phyloP scores from a whole-genome alignment of 2,329 filamentous ascomycete species.

The Monilinia polystroma region DNA sequence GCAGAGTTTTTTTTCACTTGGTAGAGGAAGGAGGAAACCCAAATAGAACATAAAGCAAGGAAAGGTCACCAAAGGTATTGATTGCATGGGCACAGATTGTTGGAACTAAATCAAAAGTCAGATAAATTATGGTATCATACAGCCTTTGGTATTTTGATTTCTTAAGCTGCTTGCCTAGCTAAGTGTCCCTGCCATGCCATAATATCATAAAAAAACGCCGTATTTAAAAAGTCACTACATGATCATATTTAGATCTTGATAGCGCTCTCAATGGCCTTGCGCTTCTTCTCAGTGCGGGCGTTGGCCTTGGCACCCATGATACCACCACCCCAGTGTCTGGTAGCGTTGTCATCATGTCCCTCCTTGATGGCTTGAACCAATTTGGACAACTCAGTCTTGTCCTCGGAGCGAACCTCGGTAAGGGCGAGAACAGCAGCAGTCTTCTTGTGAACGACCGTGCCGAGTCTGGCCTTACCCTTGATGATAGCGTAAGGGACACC shows the following conservation, averaged over 20 bases:
- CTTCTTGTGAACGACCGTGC: slow-evolving; percentile 99
- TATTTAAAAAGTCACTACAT: slow-evolving; percentile 30
- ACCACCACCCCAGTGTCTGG: slow-evolving; percentile 97
- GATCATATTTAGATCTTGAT: slow-evolving; percentile 84
- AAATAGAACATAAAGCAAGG: not conserved
- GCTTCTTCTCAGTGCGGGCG: slow-evolving; percentile 63
- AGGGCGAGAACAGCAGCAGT: slow-evolving; percentile 94
- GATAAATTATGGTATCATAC: slow-evolving; percentile 39
- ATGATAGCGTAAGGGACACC: slow-evolving; percentile 98
- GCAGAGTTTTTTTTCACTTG: not conserved
- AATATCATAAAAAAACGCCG: slow-evolving; percentile 41
- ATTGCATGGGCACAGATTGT: slow-evolving; percentile 8
- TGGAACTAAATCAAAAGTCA: slow-evolving; percentile 18
- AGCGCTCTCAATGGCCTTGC: slow-evolving; percentile 86
- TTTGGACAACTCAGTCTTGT: slow-evolving; percentile 98
- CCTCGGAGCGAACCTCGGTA: slow-evolving; percentile 95
- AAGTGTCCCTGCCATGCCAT: slow-evolving; percentile 38
- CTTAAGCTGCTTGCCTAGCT: slow-evolving; percentile 35
- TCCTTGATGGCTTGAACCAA: slow-evolving; percentile 96
- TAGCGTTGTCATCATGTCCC: slow-evolving; percentile 89
- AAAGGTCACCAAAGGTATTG: not conserved
- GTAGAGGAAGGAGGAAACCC: not conserved
- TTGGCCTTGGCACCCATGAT: slow-evolving; percentile 98
- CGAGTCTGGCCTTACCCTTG: slow-evolving; percentile 99
- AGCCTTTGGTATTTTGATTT: slow-evolving; percentile 37